Percentiles rank a stretch among this genome's conserved stretches.
Conservation (phyloP, 768 basidiomycete genomes). For the Lactifluus volemus region DNA sequence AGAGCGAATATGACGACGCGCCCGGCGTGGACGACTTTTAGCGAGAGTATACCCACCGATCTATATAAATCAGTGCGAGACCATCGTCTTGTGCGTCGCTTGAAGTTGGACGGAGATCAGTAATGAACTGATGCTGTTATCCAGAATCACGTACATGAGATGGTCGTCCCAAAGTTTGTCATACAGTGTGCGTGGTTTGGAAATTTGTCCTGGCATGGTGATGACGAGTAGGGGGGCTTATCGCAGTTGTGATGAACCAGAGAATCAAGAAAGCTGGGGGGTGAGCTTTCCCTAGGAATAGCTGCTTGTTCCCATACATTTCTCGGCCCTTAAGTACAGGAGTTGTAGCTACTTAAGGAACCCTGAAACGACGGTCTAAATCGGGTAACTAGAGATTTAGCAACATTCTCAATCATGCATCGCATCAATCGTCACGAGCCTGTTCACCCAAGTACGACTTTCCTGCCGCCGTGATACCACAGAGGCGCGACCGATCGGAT, state of each 20-base stretch:
- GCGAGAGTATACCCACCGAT: slow-evolving; percentile 28
- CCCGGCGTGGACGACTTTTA: not conserved
- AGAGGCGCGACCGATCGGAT: slow-evolving; percentile 69
- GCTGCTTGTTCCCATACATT: too few relatives aligned
- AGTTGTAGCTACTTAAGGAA: too few relatives aligned
- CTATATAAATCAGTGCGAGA: slow-evolving; percentile 70
- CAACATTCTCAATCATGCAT: not conserved
- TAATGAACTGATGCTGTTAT: not conserved
- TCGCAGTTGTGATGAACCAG: not conserved
- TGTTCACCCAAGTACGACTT: slow-evolving; percentile 31
- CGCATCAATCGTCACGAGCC: slow-evolving; percentile 21
- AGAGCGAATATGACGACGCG: slow-evolving; percentile 11
- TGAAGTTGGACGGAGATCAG: slow-evolving; percentile 3
- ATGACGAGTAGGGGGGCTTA: not conserved
- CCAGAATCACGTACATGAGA: slow-evolving; percentile 54
- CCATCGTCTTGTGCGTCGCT: slow-evolving; percentile 71
- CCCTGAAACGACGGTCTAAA: too few relatives aligned
- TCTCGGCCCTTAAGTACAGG: too few relatives aligned
- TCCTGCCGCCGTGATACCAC: slow-evolving; percentile 64
- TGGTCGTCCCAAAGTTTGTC: slow-evolving; percentile 99
- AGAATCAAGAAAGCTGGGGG: not conserved
- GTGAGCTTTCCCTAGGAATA: too few relatives aligned
- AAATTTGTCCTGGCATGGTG: slow-evolving; percentile 46
- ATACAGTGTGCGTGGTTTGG: slow-evolving; percentile 79
- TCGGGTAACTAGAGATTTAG: too few relatives aligned